Conservation (phyloP, 257 asterid species). For the Lantana camara region DNA sequence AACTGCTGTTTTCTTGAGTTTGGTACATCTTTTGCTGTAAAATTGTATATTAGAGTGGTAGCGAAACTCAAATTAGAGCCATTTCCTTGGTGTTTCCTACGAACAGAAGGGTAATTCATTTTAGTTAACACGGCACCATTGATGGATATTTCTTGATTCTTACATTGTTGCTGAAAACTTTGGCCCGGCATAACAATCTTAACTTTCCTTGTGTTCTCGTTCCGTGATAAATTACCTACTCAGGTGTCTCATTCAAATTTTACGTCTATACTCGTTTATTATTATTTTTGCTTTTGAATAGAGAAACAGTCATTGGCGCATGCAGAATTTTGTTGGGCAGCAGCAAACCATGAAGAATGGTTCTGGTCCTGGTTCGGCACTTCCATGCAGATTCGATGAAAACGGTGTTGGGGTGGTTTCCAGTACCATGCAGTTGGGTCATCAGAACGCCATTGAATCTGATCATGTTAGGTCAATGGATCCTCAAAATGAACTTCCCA, state of each 20-base stretch:
- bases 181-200: not conserved
- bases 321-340: conserved; percentile 55
- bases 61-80: conserved; percentile 33
- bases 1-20: conserved; percentile 17
- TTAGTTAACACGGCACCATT: conserved; percentile 18
- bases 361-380: conserved; percentile 44
- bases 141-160: conserved; percentile 12
- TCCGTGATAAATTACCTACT: too few relatives aligned
- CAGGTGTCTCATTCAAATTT: too few relatives aligned
- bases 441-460: conserved; percentile 58
- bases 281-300: conserved; percentile 32
- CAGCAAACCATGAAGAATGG: conserved; percentile 60
- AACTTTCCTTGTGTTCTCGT: too few relatives aligned
- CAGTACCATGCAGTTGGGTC: conserved; percentile 49
- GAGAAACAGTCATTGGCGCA: conserved; percentile 95
- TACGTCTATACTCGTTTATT: conserved; percentile 8
- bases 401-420: conserved; percentile 43
- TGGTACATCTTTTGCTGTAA: conserved; percentile 11
- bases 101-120: conserved; percentile 24
- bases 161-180: conserved; percentile 17
- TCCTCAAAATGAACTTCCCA: conserved; percentile 51
- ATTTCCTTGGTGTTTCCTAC: conserved; percentile 33
- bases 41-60: conserved; percentile 27
- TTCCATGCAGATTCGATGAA: conserved; percentile 65
- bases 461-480: conserved; percentile 51